Evolutionary conservation across 345 rosid species (phyloP).

Genomic region (Eucalyptus albens): DNA sequence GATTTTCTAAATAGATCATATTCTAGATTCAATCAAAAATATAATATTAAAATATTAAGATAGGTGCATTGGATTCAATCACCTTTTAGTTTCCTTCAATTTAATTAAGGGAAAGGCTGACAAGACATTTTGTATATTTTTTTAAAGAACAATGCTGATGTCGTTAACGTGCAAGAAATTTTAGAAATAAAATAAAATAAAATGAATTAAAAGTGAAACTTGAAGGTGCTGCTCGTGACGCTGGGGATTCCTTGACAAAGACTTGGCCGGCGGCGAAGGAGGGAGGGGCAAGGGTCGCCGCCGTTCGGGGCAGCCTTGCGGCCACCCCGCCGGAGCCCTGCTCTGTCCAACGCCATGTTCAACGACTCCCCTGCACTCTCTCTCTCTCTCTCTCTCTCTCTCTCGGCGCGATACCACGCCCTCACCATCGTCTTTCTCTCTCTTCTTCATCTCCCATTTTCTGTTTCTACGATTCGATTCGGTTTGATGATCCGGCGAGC

Average conservation of each 20-base stretch:
- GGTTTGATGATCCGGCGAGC: not conserved
- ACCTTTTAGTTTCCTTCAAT: not conserved
- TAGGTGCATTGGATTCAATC: too few species aligned
- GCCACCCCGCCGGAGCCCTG: constrained; percentile 28
- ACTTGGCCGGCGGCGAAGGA: not conserved
- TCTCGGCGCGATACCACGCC: not conserved
- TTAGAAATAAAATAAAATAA: not conserved
- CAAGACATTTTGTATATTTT: not conserved
- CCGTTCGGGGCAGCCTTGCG: constrained; percentile 32
- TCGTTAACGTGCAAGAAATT: not conserved
- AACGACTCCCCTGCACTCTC: constrained; percentile 24
- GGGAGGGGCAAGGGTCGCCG: too few species aligned
- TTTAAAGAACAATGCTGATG: not conserved
- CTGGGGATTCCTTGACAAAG: too few species aligned
- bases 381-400: constrained; percentile 44
- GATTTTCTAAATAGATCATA: not conserved
- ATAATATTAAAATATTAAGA: not conserved
- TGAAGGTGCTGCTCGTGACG: too few species aligned
- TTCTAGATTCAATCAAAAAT: not conserved
- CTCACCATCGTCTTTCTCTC: not conserved
- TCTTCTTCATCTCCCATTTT: not conserved
- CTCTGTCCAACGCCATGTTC: constrained; percentile 43
- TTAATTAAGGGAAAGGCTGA: not conserved
- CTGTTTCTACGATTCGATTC: not conserved
- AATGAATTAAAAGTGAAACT: too few species aligned